Evolutionary conservation across 2,329 filamentous ascomycete genomes (phyloP).

Genomic region (Torrubiella hemipterigena): DNA sequence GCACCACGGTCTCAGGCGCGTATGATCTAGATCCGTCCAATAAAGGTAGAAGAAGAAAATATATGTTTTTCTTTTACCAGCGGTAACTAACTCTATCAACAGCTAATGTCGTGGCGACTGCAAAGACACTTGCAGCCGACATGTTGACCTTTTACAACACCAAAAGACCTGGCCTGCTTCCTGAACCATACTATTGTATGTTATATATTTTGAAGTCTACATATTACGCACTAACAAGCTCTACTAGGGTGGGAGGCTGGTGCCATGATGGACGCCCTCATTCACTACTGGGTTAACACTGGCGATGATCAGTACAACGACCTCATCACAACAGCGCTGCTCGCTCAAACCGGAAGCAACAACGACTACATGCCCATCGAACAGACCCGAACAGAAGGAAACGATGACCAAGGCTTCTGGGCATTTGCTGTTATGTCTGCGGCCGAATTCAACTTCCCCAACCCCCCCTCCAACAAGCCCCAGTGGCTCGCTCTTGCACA

Average conservation of each 20-base stretch:
- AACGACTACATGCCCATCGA: slow-evolving; percentile 56
- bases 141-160: slow-evolving; percentile 32
- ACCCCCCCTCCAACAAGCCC: slow-evolving; percentile 48
- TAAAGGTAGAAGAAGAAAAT: no score
- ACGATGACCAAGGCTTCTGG: slow-evolving; percentile 78
- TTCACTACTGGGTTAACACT: slow-evolving; percentile 64
- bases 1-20: no score
- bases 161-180: slow-evolving; percentile 37
- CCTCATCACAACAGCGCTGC: slow-evolving; percentile 43
- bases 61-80: no score
- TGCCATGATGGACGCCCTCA: slow-evolving; percentile 56
- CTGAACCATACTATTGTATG: slow-evolving; percentile 43
- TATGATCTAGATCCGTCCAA: no score
- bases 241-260: slow-evolving; percentile 55
- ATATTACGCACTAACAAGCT: neutral
- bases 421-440: slow-evolving; percentile 71
- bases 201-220: slow-evolving; percentile 28
- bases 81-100: no score
- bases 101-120: no score
- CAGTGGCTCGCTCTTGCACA: slow-evolving; percentile 65
- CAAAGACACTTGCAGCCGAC: slow-evolving; percentile 38
- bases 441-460: slow-evolving; percentile 63
- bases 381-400: slow-evolving; percentile 49
- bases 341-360: slow-evolving; percentile 48
- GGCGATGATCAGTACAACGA: slow-evolving; percentile 54